Base-by-base conservation (phyloP, 371 early-diverging fungal species). In the Zychaea mexicana region DNA sequence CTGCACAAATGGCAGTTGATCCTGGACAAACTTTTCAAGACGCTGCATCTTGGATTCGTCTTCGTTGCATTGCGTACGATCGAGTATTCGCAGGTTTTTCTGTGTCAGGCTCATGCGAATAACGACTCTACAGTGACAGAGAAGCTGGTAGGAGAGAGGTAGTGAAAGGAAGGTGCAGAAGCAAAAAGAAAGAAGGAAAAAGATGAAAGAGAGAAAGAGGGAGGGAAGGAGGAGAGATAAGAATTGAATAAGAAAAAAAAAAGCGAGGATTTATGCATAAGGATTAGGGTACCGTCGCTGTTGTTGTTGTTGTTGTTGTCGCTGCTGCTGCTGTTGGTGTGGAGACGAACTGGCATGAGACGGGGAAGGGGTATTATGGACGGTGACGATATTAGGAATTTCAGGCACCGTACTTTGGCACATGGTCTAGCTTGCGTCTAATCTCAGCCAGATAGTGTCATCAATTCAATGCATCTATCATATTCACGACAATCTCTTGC, bases 371-470 rank as follows among this genome's bases (percentile, higher is more conserved):
- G 13, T 42, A 17, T 12, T 42, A 12, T 42, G 42, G 4, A 12
- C 4, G 17, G 13, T 12, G n/a, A 42, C 4, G n/a, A 42, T 36
- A 8, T 36, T 10, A 12, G 15, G 5, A 2, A 6, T 42, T 54
- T 70, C 69, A 77, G 7, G 78, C 75, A 21, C 78, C 78, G 60
- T 78, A 81, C 47, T 81, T 81, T n/a, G 71, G 73, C 26, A 77
- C 66, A 67, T 65, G 67, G 0, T 77, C 77, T 36, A 81, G 66
- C 62, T 77, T 78, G 53, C 73, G 70, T 19, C 74, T 72, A 55
- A 78, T 76, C 59, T 81, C 81, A 32, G 68, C 70, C 49, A 81
- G 27, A 42, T 72, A 78, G 26, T 78, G 78, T 73, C 73, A 81
- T 76, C 19, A 61, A 52, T n/a, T 67, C 64, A 31, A 78, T 76